phyloP scores from a whole-genome alignment of 139 green algal genomes.

The Picochlorum sp. region DNA sequence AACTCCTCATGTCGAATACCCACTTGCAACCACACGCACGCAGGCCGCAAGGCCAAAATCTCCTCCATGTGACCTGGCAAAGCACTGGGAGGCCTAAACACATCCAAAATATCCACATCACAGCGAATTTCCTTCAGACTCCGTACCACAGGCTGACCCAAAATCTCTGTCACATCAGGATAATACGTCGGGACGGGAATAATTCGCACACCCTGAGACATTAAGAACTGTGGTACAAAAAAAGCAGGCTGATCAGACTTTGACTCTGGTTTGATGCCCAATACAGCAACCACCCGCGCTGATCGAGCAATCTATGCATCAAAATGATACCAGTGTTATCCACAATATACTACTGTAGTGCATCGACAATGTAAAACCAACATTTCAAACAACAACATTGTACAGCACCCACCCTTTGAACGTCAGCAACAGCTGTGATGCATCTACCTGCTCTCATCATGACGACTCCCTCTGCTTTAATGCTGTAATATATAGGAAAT shows the following conservation, averaged over 20 bases:
- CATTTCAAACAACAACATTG: no score
- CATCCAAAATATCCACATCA: constrained; percentile 35
- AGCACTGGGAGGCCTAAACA: constrained; percentile 34
- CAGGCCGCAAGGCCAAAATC: constrained; percentile 36
- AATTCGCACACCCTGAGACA: constrained; percentile 35
- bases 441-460: not conserved
- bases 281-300: constrained; percentile 42
- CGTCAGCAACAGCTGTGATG: not conserved
- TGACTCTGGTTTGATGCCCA: constrained; percentile 46
- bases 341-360: no score
- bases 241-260: constrained; percentile 39
- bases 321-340: no score
- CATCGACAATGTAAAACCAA: no score
- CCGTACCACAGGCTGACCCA: constrained; percentile 40
- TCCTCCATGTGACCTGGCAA: constrained; percentile 40
- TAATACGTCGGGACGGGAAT: constrained; percentile 38
- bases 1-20: constrained; percentile 34
- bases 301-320: constrained; percentile 28
- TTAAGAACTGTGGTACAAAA: constrained; percentile 44
- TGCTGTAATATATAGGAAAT: no score
- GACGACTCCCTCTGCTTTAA: not conserved
- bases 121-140: constrained; percentile 29
- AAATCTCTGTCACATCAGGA: constrained; percentile 37
- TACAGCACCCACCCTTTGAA: not conserved
- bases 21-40: constrained; percentile 48